Percentiles rank a stretch among this genome's conserved stretches.
These are phyloP conservation scores for Euphorbia lathyris DNA, from an alignment of 345 rosid genomes.

Conservation along the genomic window DNA sequence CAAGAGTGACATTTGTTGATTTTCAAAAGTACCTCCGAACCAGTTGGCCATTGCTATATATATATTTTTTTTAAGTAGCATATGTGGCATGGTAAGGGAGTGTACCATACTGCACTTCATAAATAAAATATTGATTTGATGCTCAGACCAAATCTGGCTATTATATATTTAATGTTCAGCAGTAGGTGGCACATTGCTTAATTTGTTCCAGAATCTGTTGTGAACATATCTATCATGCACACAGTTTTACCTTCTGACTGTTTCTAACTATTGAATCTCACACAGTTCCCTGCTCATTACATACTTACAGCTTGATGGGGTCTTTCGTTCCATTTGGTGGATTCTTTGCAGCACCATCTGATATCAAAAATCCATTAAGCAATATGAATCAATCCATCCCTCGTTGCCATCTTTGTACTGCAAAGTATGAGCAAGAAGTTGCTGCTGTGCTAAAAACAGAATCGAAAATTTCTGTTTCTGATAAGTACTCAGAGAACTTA, in stretches of 20 bases:
- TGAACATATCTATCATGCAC: background rate
- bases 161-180: background rate
- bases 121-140: background rate
- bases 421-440: constrained; percentile 60
- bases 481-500: constrained; percentile 38
- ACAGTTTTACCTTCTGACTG: constrained; percentile 23
- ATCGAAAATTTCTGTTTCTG: constrained; percentile 37
- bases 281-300: constrained; percentile 39
- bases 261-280: constrained; percentile 31
- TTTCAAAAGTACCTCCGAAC: background rate
- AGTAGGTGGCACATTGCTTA: background rate
- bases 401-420: constrained; percentile 55
- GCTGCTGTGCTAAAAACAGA: constrained; percentile 33
- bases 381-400: constrained; percentile 28
- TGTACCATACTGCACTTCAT: background rate
- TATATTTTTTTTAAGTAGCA: background rate
- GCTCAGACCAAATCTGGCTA: background rate
- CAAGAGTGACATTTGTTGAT: background rate
- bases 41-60: background rate
- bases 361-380: constrained; percentile 37
- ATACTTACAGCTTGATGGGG: constrained; percentile 62
- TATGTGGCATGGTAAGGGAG: background rate
- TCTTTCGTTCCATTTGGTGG: constrained; percentile 80
- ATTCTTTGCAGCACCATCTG: constrained; percentile 54
- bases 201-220: background rate